phyloP scores from a whole-genome alignment of 2,329 filamentous ascomycete genomes.

The Arachnomyces sp. region DNA sequence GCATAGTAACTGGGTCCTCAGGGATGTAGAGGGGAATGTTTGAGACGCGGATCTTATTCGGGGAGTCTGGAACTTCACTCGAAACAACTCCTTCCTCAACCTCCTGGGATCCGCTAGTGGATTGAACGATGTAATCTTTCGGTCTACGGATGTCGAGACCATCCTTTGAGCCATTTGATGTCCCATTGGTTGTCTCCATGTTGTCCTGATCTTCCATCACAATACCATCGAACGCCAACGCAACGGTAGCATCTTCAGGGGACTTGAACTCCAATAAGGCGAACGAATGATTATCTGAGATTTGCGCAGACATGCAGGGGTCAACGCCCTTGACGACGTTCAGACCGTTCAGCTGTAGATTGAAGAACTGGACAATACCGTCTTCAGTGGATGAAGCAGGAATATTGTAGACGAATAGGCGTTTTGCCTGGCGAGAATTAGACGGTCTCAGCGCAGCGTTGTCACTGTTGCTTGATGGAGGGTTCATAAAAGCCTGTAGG shows the following conservation, averaged over 20 bases:
- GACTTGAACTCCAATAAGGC: constrained; percentile 88
- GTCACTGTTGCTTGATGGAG: constrained; percentile 62
- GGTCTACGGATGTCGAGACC: constrained; percentile 72
- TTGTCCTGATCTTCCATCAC: constrained; percentile 70
- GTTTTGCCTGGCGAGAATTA: constrained; percentile 89
- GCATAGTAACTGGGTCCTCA: constrained; percentile 85
- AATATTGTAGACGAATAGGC: constrained; percentile 80
- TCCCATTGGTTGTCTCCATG: constrained; percentile 42
- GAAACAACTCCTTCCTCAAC: constrained; percentile 72
- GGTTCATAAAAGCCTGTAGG: constrained; percentile 91
- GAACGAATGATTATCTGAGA: constrained; percentile 71
- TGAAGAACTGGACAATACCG: constrained; percentile 75
- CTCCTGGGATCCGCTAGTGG: constrained; percentile 62
- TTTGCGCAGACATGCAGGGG: constrained; percentile 74
- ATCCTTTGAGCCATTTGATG: constrained; percentile 46
- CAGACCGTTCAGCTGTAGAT: constrained; percentile 90
- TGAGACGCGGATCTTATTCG: constrained; percentile 88
- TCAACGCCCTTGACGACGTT: constrained; percentile 81
- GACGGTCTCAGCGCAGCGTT: constrained; percentile 81
- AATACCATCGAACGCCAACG: constrained; percentile 81
- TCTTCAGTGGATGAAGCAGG: constrained; percentile 69
- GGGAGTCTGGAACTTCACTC: constrained; percentile 76
- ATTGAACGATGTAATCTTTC: constrained; percentile 94
- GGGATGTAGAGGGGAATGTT: constrained; percentile 83
- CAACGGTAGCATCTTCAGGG: constrained; percentile 80